phyloP scores from a whole-genome alignment of 192 early-diverging fungal species.

The Podila verticillata region DNA sequence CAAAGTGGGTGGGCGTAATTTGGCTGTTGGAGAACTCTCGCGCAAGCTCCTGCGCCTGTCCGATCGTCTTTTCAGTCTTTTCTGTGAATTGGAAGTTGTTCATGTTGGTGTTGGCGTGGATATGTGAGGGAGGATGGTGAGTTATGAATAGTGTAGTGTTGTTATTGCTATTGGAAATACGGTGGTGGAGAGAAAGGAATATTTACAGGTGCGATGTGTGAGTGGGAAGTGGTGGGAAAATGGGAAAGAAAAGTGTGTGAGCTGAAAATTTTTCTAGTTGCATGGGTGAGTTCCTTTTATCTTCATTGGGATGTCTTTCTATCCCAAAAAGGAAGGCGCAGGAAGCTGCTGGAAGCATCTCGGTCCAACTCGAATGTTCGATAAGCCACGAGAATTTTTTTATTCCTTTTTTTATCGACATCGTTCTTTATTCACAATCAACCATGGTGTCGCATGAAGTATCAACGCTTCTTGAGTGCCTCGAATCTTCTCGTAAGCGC shows the following conservation, averaged over 20 bases:
- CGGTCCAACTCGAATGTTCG: not conserved
- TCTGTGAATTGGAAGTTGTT: slow-evolving; percentile 84
- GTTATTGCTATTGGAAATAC: too few species aligned
- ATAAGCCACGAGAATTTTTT: not conserved
- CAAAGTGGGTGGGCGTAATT: slow-evolving; percentile 85
- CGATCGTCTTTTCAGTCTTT: slow-evolving; percentile 79
- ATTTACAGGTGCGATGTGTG: not conserved
- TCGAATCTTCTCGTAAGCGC: slow-evolving; percentile 80
- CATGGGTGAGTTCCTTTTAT: not conserved
- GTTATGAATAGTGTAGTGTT: not conserved
- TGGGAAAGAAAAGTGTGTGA: not conserved
- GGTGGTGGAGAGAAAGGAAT: not conserved
- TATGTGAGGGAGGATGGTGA: not conserved
- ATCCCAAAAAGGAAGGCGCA: not conserved
- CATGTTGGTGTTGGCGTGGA: slow-evolving; percentile 38
- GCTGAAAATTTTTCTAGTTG: too few species aligned
- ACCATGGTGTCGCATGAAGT: not conserved
- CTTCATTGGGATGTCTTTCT: not conserved
- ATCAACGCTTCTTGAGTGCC: slow-evolving; percentile 65
- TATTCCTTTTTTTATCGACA: not conserved
- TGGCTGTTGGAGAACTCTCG: slow-evolving; percentile 80
- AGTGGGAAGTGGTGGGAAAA: not conserved
- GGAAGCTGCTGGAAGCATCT: not conserved
- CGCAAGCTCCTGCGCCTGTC: slow-evolving; percentile 70
- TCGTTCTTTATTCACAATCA: not conserved